These are phyloP conservation scores for Helminthosporium solani DNA, from an alignment of 2,329 filamentous ascomycete genomes.

Conservation along the genomic window DNA sequence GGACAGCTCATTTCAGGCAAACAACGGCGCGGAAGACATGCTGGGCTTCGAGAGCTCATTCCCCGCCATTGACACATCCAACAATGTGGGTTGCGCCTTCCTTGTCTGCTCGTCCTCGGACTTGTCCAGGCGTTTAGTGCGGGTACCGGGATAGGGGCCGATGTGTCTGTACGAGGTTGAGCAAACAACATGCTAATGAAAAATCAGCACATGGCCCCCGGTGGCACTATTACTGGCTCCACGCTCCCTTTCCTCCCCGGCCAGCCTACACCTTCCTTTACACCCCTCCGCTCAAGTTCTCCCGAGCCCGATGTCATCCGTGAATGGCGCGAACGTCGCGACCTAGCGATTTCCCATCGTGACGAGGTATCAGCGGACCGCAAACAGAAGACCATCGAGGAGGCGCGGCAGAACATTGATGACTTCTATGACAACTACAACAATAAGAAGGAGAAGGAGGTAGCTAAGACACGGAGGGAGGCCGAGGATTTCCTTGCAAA, in stretches of 20 bases:
- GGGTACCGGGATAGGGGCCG: background rate
- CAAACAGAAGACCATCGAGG: constrained; percentile 81
- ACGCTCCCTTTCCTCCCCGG: constrained; percentile 55
- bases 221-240: constrained; percentile 76
- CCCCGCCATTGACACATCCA: constrained; percentile 74
- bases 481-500: constrained; percentile 88
- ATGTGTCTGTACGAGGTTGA: background rate
- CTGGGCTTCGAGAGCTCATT: constrained; percentile 83
- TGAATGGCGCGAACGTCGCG: constrained; percentile 88
- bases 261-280: constrained; percentile 38
- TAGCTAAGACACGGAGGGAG: constrained; percentile 84
- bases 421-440: constrained; percentile 99
- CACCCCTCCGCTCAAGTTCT: constrained; percentile 63
- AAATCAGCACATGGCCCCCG: constrained; percentile 67
- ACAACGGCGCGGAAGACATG: constrained; percentile 48
- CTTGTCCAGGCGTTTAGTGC: too few species aligned
- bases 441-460: constrained; percentile 91
- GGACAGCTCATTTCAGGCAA: constrained; percentile 50
- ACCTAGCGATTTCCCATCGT: constrained; percentile 78
- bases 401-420: constrained; percentile 91
- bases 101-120: background rate
- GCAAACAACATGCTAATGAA: background rate
- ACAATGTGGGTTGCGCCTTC: constrained; percentile 59
- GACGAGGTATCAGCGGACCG: constrained; percentile 79
- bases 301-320: constrained; percentile 85